Base-by-base conservation (phyloP, 306 rosid genomes). In the Sechiopsis laciniata region DNA sequence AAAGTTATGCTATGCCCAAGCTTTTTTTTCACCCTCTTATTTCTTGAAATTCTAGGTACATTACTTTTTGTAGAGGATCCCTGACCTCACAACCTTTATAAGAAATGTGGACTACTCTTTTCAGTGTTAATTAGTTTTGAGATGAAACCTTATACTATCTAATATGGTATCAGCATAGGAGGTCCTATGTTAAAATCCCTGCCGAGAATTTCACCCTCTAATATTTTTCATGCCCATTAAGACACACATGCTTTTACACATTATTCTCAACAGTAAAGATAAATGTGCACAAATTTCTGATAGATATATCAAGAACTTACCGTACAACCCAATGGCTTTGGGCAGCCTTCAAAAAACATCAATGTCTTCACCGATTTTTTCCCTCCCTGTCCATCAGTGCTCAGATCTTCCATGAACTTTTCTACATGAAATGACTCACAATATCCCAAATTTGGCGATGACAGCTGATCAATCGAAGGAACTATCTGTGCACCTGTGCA, bases 261-360 rank as follows among this genome's bases (percentile, higher is more conserved):
- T 68, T 50, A 70, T 48, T 70, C 19, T 50, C 19, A 24, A 48
- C 7, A 15, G 42, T 24, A 51, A 29, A 50, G 8, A 50, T 3
- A 51, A 42, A 70, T 29, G 19, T 16, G 70, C 70, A 51, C 59
- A 70, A 70, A 70, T 22, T 51, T 42, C 60, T 32, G 15, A 29
- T 51, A 51, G 46, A 24, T 9, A 50, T 46, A 50, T 52, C 1
- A 19, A 26, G 22, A 54, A 70, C 97, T 89, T 89, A 95, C 99
- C 1, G 99, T 95, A 80, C 95, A 91, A 74, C 99, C 96, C 83
- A 95, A 81, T 51, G 96, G 99, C 82, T 89, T 95, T 53, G 97
- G 99, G 84, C 97, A 95, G 72, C 99, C 99, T 82, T 91, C 93
- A 77, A 95, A 95, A 83, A 77, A 95, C 99, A 95, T 95, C 82